Percentiles rank a stretch among this genome's conserved stretches.
These are phyloP conservation scores for Bryum argenteum DNA, from an alignment of 225 moss, liverwort and hornwort species.

Conservation along the genomic window DNA sequence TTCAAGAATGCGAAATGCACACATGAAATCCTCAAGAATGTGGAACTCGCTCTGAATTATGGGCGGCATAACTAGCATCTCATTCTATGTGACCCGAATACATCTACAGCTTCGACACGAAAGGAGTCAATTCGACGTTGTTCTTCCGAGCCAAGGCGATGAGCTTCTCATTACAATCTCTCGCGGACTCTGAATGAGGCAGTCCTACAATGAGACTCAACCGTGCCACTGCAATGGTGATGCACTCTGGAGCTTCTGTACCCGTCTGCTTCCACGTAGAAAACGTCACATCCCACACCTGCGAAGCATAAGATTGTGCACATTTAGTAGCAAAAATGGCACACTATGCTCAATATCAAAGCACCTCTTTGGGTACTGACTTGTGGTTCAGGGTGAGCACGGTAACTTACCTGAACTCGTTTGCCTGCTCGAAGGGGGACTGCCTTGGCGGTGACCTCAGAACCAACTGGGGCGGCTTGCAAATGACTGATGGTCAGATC, in stretches of 20 bases:
- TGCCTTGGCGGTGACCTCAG: constrained; percentile 42
- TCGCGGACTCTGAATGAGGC: constrained; percentile 32
- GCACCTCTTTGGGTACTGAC: too few relatives aligned
- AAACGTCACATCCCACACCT: constrained; percentile 91
- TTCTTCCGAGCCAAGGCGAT: constrained; percentile 42
- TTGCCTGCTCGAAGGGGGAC: constrained; percentile 64
- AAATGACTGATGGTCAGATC: constrained; percentile 42
- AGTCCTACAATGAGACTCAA: constrained; percentile 73
- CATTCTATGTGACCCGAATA: background rate
- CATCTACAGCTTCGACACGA: constrained; percentile 38
- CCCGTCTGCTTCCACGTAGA: constrained; percentile 28
- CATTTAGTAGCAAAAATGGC: background rate
- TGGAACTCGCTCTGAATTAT: too few relatives aligned
- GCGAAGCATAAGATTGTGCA: too few relatives aligned
- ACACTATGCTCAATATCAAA: background rate
- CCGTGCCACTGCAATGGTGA: constrained; percentile 57
- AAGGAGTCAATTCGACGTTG: constrained; percentile 36
- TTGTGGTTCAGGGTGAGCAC: background rate
- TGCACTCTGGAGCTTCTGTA: constrained; percentile 23
- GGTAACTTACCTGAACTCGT: constrained; percentile 70
- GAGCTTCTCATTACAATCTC: constrained; percentile 23
- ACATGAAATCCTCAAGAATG: too few relatives aligned
- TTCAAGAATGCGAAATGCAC: too few relatives aligned
- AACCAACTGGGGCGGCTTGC: constrained; percentile 34
- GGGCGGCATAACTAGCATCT: too few relatives aligned